Evolutionary conservation across 139 green algal species (phyloP).

Genomic region (Tetraselmis striata): DNA sequence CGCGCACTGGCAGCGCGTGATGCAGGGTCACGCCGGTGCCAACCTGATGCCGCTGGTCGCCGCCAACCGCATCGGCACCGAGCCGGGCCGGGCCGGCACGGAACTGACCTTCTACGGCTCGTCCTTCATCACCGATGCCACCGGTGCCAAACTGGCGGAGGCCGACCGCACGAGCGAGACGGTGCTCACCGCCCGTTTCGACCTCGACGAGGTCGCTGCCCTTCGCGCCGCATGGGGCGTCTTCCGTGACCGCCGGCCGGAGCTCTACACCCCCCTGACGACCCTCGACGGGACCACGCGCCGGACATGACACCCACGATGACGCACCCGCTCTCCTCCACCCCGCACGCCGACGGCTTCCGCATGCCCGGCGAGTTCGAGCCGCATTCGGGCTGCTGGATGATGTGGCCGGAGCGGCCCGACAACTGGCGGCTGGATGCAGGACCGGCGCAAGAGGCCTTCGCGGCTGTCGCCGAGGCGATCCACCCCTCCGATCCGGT

Average conservation of each 20-base stretch:
- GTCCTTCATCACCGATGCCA: conserved; percentile 58
- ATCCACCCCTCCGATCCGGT: conserved; percentile 49
- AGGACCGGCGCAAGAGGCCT: conserved; percentile 31
- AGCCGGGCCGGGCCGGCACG: too few relatives aligned
- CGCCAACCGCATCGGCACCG: conserved; percentile 63
- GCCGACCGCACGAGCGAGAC: conserved; percentile 12
- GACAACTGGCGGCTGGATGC: conserved; percentile 45
- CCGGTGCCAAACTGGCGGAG: conserved; percentile 49
- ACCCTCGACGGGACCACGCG: conserved; percentile 44
- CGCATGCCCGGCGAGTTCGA: conserved; percentile 38
- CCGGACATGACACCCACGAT: too few relatives aligned
- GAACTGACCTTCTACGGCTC: conserved; percentile 74
- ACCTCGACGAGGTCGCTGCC: conserved; percentile 46
- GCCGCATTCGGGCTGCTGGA: conserved; percentile 26
- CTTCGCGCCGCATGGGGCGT: conserved; percentile 59
- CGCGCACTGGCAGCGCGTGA: conserved; percentile 51
- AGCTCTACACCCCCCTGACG: conserved; percentile 58
- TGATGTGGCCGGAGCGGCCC: conserved; percentile 34
- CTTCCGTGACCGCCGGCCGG: conserved; percentile 68
- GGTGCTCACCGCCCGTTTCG: conserved; percentile 33
- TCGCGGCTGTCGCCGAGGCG: conserved; percentile 34
- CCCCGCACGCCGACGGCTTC: too few relatives aligned
- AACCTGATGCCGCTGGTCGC: conserved; percentile 61
- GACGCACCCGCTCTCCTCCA: too few relatives aligned
- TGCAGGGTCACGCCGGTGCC: conserved; percentile 57